phyloP scores from a whole-genome alignment of 2,329 filamentous ascomycete species.

The Fusarium secorum region DNA sequence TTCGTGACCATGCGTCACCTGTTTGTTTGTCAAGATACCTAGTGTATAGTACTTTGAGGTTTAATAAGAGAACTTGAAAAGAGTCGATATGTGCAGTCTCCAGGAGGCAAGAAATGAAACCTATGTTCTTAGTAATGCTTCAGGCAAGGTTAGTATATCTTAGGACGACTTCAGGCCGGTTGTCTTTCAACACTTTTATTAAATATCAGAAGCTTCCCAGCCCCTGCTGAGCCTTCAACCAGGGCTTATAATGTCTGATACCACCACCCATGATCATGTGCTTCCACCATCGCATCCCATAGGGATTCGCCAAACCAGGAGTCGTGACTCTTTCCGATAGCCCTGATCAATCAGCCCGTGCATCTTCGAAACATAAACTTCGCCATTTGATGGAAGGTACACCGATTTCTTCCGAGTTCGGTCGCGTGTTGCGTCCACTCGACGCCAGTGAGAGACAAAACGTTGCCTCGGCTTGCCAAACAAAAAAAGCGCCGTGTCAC shows the following conservation, averaged over 20 bases:
- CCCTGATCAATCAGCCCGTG: not conserved
- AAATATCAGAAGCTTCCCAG: not conserved
- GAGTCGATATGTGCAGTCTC: slow-evolving; percentile 12
- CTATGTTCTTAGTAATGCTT: no score
- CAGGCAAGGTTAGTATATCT: not conserved
- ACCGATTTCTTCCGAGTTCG: not conserved
- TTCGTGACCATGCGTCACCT: slow-evolving; percentile 1
- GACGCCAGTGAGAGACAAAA: not conserved
- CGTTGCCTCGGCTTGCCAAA: not conserved
- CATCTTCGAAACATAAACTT: not conserved
- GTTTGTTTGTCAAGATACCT: slow-evolving; percentile 30
- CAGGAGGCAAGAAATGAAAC: not conserved
- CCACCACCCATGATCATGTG: not conserved
- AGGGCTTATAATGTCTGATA: not conserved
- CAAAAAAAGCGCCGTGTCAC: not conserved
- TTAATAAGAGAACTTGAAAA: slow-evolving; percentile 14
- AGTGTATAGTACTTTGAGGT: slow-evolving; percentile 34
- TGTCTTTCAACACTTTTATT: not conserved
- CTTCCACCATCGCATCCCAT: not conserved
- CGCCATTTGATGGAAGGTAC: not conserved
- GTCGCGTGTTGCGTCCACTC: no score
- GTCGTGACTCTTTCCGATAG: not conserved
- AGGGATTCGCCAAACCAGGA: not conserved
- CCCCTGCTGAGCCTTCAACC: not conserved
- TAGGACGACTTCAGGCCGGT: not conserved